phyloP scores from a whole-genome alignment of 305 asterid species.

The Fraxinus dipetala region DNA sequence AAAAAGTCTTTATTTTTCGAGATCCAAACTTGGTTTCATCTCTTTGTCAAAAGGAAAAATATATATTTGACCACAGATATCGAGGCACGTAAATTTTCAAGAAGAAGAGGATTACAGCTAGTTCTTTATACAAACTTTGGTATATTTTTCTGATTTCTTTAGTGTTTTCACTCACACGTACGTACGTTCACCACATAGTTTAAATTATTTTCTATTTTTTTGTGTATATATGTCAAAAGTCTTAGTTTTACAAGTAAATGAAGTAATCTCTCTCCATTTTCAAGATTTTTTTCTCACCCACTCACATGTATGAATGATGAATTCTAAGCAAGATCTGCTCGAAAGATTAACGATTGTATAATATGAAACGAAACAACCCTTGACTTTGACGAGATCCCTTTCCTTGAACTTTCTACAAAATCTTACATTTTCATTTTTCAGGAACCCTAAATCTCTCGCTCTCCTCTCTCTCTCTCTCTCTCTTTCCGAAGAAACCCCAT shows the following conservation, averaged over 20 bases:
- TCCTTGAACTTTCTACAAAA: slow-evolving; percentile 22
- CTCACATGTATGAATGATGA: slow-evolving; percentile 48
- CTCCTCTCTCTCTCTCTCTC: background rate
- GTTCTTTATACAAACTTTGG: background rate
- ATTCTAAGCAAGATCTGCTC: slow-evolving; percentile 57
- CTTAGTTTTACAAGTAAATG: slow-evolving; percentile 46
- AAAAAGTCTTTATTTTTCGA: slow-evolving; percentile 4
- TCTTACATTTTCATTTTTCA: slow-evolving; percentile 33
- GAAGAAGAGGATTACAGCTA: slow-evolving; percentile 31
- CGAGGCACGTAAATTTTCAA: slow-evolving; percentile 57
- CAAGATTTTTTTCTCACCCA: slow-evolving; percentile 21
- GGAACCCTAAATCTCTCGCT: slow-evolving; percentile 25
- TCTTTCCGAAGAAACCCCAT: background rate
- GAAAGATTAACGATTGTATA: background rate
- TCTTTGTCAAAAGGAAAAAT: slow-evolving; percentile 32
- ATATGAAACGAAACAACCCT: slow-evolving; percentile 14
- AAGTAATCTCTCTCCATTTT: slow-evolving; percentile 27
- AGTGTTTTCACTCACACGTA: slow-evolving; percentile 26
- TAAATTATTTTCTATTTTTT: background rate
- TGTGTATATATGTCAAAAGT: slow-evolving; percentile 33
- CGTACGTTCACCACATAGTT: background rate
- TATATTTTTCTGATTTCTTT: background rate
- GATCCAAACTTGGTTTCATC: slow-evolving; percentile 29
- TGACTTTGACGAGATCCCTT: slow-evolving; percentile 72
- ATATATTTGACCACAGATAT: slow-evolving; percentile 62